Evolutionary conservation across 805 yeast genomes (phyloP).

Genomic region (Ascoidea rubescens): DNA sequence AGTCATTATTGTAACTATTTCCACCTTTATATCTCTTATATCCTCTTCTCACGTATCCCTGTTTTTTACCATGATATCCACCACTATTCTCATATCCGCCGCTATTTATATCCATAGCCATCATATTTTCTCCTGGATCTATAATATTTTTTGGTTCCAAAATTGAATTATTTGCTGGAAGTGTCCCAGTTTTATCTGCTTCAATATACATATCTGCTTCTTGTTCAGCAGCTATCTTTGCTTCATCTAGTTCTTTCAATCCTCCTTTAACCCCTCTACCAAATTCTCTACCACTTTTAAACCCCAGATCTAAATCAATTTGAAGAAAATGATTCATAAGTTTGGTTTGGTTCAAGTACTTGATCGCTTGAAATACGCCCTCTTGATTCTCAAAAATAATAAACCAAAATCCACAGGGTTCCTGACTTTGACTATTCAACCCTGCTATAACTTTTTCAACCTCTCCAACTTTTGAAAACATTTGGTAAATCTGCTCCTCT

Average conservation of each 20-base stretch:
- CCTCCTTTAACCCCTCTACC: slow-evolving; percentile 93
- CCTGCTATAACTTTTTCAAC: slow-evolving; percentile 86
- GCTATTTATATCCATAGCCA: slow-evolving; percentile 2
- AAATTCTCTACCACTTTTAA: slow-evolving; percentile 87
- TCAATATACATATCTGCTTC: too few relatives aligned
- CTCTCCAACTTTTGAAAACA: slow-evolving; percentile 71
- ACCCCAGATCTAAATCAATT: slow-evolving; percentile 93
- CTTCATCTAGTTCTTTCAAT: too few relatives aligned
- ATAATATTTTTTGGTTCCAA: too few relatives aligned
- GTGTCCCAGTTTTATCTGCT: too few relatives aligned
- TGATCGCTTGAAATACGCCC: slow-evolving; percentile 72
- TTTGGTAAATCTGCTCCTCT: slow-evolving; percentile 86
- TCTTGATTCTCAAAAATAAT: slow-evolving; percentile 57
- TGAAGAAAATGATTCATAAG: slow-evolving; percentile 72
- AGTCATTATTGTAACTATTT: slow-evolving; percentile 2
- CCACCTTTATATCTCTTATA: slow-evolving; percentile 2
- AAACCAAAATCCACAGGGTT: slow-evolving; percentile 96
- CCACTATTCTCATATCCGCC: slow-evolving; percentile 5
- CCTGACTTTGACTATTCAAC: slow-evolving; percentile 72
- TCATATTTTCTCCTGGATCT: background rate
- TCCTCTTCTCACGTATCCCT: background rate
- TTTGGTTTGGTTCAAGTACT: slow-evolving; percentile 68
- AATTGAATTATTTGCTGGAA: too few relatives aligned
- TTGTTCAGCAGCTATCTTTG: too few relatives aligned
- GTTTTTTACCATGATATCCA: slow-evolving; percentile 6